Conservation (phyloP, 331 rosid genomes). For the Acacia concinna region DNA sequence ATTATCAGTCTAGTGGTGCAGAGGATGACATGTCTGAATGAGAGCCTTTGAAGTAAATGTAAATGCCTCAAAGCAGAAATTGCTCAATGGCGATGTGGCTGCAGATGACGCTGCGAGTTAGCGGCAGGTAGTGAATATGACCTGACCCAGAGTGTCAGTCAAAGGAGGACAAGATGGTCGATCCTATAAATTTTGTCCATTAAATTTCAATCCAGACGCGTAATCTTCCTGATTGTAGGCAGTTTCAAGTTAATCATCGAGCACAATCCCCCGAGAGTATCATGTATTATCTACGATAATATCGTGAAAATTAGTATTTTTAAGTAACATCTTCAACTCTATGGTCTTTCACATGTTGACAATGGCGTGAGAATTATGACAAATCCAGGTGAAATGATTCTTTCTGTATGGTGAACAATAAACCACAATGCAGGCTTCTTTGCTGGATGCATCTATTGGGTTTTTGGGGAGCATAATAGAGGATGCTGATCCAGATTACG, state of each 20-base stretch:
- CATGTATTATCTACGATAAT: constrained; percentile 5
- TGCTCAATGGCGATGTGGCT: constrained; percentile 32
- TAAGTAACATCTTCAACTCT: constrained; percentile 12
- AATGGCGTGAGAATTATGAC: not conserved
- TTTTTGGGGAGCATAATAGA: not conserved
- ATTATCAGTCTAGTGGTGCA: constrained; percentile 75
- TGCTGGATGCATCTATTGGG: constrained; percentile 40
- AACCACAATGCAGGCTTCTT: constrained; percentile 44
- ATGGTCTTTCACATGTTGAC: not conserved
- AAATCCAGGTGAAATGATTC: constrained; percentile 11
- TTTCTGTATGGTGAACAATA: constrained; percentile 27
- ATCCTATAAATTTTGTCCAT: constrained; percentile 20
- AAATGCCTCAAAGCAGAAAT: constrained; percentile 26
- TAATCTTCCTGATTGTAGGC: constrained; percentile 40
- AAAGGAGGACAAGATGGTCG: constrained; percentile 21
- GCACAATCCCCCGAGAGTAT: constrained; percentile 7
- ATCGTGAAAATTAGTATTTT: constrained; percentile 21
- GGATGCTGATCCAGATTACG: not conserved
- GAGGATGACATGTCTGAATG: constrained; percentile 87
- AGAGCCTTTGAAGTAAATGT: constrained; percentile 43
- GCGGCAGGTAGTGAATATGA: constrained; percentile 24
- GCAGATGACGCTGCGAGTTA: no score
- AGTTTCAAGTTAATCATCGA: constrained; percentile 25
- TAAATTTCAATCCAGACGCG: constrained; percentile 14
- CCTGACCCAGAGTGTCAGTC: constrained; percentile 9